These are phyloP conservation scores for Setomelanomma holmii DNA, from an alignment of 2,329 filamentous ascomycete genomes.

Conservation along the genomic window DNA sequence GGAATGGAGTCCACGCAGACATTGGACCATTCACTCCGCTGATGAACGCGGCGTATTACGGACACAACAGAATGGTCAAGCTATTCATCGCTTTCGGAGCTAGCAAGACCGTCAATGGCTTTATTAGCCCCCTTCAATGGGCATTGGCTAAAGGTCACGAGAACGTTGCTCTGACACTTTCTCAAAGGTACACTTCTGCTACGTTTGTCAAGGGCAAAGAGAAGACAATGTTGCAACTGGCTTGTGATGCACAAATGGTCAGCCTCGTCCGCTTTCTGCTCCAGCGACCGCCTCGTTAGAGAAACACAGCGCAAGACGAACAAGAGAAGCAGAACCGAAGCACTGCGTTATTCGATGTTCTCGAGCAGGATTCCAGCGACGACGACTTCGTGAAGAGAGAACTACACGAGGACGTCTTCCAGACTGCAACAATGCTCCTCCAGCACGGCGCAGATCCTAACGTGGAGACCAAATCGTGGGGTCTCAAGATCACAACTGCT, in stretches of 20 bases:
- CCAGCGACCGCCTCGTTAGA: not conserved
- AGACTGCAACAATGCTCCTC: slow-evolving; percentile 17
- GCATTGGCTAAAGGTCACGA: not conserved
- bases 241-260: not conserved
- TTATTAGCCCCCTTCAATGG: not conserved
- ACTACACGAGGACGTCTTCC: slow-evolving; percentile 15
- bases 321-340: not conserved
- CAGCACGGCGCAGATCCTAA: slow-evolving; percentile 12
- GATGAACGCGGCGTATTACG: not conserved
- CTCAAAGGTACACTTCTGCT: not conserved
- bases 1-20: too few relatives aligned
- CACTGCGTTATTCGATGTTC: not conserved
- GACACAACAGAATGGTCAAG: not conserved
- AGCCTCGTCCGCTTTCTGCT: not conserved
- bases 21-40: not conserved
- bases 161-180: not conserved
- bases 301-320: not conserved
- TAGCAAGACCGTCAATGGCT: not conserved
- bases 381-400: slow-evolving; percentile 12
- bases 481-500: too few relatives aligned
- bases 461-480: not conserved
- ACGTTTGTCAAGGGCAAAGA: too few relatives aligned
- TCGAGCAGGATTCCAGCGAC: slow-evolving; percentile 1
- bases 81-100: not conserved
- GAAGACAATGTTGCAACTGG: not conserved